Evolutionary conservation across 1,284 basidiomycete genomes (phyloP).

Genomic region (Dichomitus squalens): DNA sequence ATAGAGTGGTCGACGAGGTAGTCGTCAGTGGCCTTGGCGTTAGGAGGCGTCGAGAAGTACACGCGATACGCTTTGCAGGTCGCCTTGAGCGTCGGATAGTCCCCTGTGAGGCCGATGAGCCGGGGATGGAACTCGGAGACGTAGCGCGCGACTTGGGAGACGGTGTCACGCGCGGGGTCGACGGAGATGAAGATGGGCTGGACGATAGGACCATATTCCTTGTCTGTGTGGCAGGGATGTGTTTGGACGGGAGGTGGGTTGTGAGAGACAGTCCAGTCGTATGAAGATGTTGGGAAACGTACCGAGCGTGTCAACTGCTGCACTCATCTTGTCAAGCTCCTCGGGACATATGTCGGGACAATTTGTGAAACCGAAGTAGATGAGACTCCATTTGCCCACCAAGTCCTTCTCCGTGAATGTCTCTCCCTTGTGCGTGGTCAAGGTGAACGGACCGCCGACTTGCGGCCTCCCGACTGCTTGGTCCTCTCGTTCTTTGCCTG

Average conservation of each 20-base stretch:
- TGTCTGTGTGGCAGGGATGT: conserved; percentile 49
- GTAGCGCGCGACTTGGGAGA: conserved; percentile 60
- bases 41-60: conserved; percentile 96
- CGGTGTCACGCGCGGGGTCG: conserved; percentile 91
- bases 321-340: conserved; percentile 95
- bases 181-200: conserved; percentile 95
- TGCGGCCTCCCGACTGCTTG: conserved; percentile 68
- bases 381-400: conserved; percentile 83
- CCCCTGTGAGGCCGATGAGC: conserved; percentile 87
- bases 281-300: conserved; percentile 30
- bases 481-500: conserved; percentile 69
- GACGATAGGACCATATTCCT: conserved; percentile 62
- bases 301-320: conserved; percentile 80
- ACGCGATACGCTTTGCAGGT: conserved; percentile 96
- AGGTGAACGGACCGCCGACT: conserved; percentile 89
- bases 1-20: conserved; percentile 98
- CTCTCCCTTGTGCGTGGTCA: conserved; percentile 70
- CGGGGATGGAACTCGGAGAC: conserved; percentile 89
- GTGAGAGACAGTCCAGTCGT: background rate
- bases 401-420: conserved; percentile 86
- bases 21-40: conserved; percentile 85
- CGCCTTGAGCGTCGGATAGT: conserved; percentile 85
- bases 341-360: conserved; percentile 99
- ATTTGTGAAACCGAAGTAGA: conserved; percentile 98
- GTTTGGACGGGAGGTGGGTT: background rate